phyloP scores from a whole-genome alignment of 2,329 filamentous ascomycete species.

The Xenoacremonium recifei region DNA sequence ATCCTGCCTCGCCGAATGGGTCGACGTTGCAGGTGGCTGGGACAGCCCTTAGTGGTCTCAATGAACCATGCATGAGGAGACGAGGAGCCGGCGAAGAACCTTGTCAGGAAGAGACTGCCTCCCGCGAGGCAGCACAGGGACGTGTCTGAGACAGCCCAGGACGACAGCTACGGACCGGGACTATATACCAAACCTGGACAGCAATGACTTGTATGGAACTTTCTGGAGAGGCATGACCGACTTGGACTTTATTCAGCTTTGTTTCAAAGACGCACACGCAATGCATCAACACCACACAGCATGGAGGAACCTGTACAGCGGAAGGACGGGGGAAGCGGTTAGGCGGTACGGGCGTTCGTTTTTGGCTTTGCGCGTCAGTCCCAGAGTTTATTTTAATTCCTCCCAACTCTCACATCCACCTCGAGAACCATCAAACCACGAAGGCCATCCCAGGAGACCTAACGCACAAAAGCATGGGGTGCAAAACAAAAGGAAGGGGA shows the following conservation, averaged over 20 bases:
- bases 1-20: conserved; percentile 93
- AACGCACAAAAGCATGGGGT: no score
- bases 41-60: conserved; percentile 40
- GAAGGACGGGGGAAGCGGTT: conserved; percentile 15
- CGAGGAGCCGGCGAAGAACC: conserved; percentile 9
- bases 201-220: conserved; percentile 1
- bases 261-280: no score
- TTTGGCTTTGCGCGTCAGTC: conserved; percentile 20
- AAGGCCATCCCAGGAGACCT: conserved; percentile 9
- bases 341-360: conserved; percentile 24
- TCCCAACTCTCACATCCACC: no score
- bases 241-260: no score
- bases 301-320: conserved; percentile 12
- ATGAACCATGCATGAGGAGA: neutral
- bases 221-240: conserved; percentile 17
- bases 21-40: conserved; percentile 95
- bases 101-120: no score
- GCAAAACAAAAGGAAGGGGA: conserved; percentile 5
- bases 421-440: no score
- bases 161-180: conserved; percentile 1
- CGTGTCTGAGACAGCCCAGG: conserved; percentile 2
- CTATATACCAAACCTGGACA: neutral
- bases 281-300: conserved; percentile 5
- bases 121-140: conserved; percentile 4
- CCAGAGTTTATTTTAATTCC: conserved; percentile 8